These are phyloP conservation scores for Scheffersomyces stambukii DNA, from an alignment of 1,139 yeast species.

Conservation along the genomic window DNA sequence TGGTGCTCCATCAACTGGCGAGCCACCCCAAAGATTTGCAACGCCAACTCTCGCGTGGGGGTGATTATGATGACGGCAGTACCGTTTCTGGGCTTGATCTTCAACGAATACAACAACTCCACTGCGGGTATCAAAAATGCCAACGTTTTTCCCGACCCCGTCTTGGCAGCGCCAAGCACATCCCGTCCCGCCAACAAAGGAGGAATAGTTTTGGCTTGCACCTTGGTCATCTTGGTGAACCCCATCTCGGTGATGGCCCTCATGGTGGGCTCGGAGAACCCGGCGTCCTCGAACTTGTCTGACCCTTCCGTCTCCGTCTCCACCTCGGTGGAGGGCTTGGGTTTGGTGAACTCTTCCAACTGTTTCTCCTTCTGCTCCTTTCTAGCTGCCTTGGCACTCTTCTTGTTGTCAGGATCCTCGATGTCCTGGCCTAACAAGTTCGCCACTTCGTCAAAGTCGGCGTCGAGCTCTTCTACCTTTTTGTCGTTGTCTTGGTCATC, in stretches of 20 bases:
- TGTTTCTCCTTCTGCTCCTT: slow-evolving; percentile 15
- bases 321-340: slow-evolving; percentile 12
- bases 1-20: slow-evolving; percentile 88
- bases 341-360: slow-evolving; percentile 16
- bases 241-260: slow-evolving; percentile 85
- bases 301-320: slow-evolving; percentile 31
- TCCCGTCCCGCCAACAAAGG: slow-evolving; percentile 93
- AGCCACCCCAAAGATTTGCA: slow-evolving; percentile 96
- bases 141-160: slow-evolving; percentile 96
- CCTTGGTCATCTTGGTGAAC: slow-evolving; percentile 83
- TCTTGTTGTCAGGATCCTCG: slow-evolving; percentile 34
- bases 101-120: slow-evolving; percentile 81
- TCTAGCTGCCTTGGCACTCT: slow-evolving; percentile 14
- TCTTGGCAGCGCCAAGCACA: slow-evolving; percentile 95
- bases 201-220: slow-evolving; percentile 91
- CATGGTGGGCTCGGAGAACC: slow-evolving; percentile 75
- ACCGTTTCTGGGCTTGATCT: slow-evolving; percentile 61
- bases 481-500: slow-evolving; percentile 37
- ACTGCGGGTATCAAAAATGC: slow-evolving; percentile 95
- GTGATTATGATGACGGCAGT: slow-evolving; percentile 84
- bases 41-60: slow-evolving; percentile 84
- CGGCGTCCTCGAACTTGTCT: slow-evolving; percentile 46
- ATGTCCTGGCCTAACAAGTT: slow-evolving; percentile 44
- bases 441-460: slow-evolving; percentile 55
- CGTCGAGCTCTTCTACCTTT: slow-evolving; percentile 46